phyloP scores from a whole-genome alignment of 2,329 filamentous ascomycete species.

The Fusarium piperis region DNA sequence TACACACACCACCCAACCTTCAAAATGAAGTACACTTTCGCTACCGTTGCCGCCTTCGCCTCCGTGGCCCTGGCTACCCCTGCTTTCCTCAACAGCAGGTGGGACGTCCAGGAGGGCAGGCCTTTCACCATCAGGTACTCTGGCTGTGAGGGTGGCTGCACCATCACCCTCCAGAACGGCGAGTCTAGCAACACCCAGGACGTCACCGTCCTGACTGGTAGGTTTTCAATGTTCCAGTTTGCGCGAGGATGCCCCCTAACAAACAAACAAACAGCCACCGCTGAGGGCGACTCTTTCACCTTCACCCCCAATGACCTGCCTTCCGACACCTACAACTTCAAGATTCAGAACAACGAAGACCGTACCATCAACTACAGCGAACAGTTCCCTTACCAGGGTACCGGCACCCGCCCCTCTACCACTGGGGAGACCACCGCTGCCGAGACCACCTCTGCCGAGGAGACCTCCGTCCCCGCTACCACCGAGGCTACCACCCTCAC shows the following conservation, averaged over 20 bases:
- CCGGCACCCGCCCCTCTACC: conserved; percentile 24
- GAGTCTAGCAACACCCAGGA: conserved; percentile 41
- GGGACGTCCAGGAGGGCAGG: conserved; percentile 43
- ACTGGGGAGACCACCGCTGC: conserved; percentile 21
- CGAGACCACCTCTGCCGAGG: conserved; percentile 7
- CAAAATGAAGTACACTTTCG: conserved; percentile 52
- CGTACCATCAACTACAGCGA: conserved; percentile 46
- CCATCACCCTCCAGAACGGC: conserved; percentile 48
- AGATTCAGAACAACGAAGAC: conserved; percentile 44
- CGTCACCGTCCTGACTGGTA: conserved; percentile 47
- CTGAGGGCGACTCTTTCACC: conserved; percentile 40
- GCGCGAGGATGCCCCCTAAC: not conserved
- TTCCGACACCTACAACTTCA: conserved; percentile 48
- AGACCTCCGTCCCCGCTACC: conserved; percentile 13
- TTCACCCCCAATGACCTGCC: conserved; percentile 42
- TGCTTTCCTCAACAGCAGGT: conserved; percentile 46
- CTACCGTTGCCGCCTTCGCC: conserved; percentile 44
- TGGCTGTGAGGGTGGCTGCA: conserved; percentile 48
- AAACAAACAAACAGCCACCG: conserved; percentile 5
- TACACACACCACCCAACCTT: conserved; percentile 29
- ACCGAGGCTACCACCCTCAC: conserved; percentile 31
- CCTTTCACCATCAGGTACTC: conserved; percentile 46
- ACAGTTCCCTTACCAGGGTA: conserved; percentile 45
- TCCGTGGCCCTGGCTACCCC: conserved; percentile 44
- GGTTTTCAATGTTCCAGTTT: not conserved